Conservation (phyloP, 441 rosid genomes). For the Gossypium trilobum region DNA sequence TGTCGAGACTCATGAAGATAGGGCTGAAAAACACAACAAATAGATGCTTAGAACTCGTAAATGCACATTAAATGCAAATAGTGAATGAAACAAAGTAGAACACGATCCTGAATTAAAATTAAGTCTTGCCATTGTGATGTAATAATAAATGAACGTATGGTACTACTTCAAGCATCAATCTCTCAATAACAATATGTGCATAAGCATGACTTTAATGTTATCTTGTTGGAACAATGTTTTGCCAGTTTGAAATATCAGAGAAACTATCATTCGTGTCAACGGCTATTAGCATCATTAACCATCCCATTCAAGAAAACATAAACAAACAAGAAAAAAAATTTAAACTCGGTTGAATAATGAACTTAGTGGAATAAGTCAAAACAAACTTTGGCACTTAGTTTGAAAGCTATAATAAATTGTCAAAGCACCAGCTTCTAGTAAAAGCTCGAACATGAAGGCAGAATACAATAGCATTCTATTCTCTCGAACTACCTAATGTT, state of each 20-base stretch:
- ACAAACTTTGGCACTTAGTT: not conserved
- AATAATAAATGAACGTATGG: not conserved
- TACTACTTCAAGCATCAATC: not conserved
- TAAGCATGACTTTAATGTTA: not conserved
- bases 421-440: not conserved
- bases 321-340: not conserved
- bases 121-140: not conserved
- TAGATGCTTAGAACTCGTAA: not conserved
- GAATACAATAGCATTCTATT: not conserved
- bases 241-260: not conserved
- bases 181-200: not conserved
- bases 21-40: constrained; percentile 26
- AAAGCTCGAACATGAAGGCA: not conserved
- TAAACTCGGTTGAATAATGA: not conserved
- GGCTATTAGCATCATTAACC: not conserved
- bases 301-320: not conserved
- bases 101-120: not conserved
- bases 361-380: not conserved
- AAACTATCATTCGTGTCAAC: not conserved
- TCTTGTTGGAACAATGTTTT: not conserved
- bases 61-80: not conserved
- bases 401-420: not conserved
- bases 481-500: not conserved
- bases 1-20: constrained; percentile 33
- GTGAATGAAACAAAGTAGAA: not conserved